Evolutionary conservation across 2,329 filamentous ascomycete species (phyloP), one percentile per base, ranked within the genome.

Genomic region (Pseudopithomyces chartarum): DNA sequence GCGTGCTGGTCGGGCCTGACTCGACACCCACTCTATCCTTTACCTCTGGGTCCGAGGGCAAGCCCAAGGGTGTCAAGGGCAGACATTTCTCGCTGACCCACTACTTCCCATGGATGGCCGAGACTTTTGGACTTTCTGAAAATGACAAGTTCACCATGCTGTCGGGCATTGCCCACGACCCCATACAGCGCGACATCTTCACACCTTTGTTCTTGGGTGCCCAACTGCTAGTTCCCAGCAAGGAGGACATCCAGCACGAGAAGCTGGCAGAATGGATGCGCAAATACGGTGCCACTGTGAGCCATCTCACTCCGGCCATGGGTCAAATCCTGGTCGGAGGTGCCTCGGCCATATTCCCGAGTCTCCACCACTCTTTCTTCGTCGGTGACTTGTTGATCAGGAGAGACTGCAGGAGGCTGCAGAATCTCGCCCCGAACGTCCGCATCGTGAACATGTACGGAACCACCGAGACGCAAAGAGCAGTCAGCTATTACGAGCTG

Each of bases 241-340:
- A 85, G 55, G 92, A 97, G 60, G 87, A 92, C 65, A 98, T 98
- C 57, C 85, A 89, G 52, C 90, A 97, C 73, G 93, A 97, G 77
- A 87, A 83, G 66, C 81, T 97, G 13, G 89, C 89, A 4, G 92
- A 96, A 70, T 99, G 95, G 95, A 91, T 97, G 84, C 82, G 83
- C 51, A 85, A 89, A 51, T 85, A 90, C 69, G 79, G 84, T 54
- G 86, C 90, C 2, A 96, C 88, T 15, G 90, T 92, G 19, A 92
- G 90, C 12, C 95, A 98, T 76, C 79, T 98, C 38, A 99, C 95
- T 1, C 95, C 95, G 10, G 95, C 95, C 55, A 97, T 98, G 93
- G 93, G 93, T 54, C 91, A 97, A 67, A 95, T 98, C 59, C 80
- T 98, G 1, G 88, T 94, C n/a, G 93, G 92, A 42, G 91, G 90